phyloP scores from a whole-genome alignment of 1,284 basidiomycete species.

The Albatrellus sp. region DNA sequence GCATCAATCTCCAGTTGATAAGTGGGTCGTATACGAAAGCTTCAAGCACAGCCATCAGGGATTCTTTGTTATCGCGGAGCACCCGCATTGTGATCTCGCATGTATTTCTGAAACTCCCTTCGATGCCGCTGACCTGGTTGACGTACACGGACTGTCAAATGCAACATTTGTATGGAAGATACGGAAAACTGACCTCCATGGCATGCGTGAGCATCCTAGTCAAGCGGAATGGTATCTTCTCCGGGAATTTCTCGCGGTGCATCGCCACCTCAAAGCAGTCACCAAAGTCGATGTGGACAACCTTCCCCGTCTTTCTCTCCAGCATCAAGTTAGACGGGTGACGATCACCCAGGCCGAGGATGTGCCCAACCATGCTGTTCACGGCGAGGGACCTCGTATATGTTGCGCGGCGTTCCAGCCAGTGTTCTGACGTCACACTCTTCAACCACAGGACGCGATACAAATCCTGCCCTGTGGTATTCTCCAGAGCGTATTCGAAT shows the following conservation, averaged over 20 bases:
- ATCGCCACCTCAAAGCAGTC: constrained; percentile 93
- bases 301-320: constrained; percentile 87
- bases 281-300: constrained; percentile 91
- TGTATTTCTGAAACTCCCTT: constrained; percentile 92
- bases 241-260: constrained; percentile 97
- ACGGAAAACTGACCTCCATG: constrained; percentile 72
- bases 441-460: constrained; percentile 98
- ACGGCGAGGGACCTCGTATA: constrained; percentile 94
- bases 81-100: constrained; percentile 98
- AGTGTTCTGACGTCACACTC: constrained; percentile 90
- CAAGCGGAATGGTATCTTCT: constrained; percentile 96
- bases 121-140: constrained; percentile 83
- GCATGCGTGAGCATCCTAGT: constrained; percentile 98
- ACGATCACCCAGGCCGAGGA: constrained; percentile 94
- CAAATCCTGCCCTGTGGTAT: constrained; percentile 98
- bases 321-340: constrained; percentile 95
- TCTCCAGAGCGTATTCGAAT: constrained; percentile 97
- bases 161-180: too few species aligned
- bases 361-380: constrained; percentile 96
- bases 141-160: background rate
- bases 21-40: constrained; percentile 88
- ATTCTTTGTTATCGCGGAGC: constrained; percentile 93
- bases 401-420: constrained; percentile 94
- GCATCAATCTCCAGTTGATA: constrained; percentile 81
- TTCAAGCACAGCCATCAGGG: constrained; percentile 94